Percentiles rank a stretch among this genome's conserved stretches.
phyloP scores from a whole-genome alignment of 805 yeast genomes.

The Zygotorulaspora sp. region DNA sequence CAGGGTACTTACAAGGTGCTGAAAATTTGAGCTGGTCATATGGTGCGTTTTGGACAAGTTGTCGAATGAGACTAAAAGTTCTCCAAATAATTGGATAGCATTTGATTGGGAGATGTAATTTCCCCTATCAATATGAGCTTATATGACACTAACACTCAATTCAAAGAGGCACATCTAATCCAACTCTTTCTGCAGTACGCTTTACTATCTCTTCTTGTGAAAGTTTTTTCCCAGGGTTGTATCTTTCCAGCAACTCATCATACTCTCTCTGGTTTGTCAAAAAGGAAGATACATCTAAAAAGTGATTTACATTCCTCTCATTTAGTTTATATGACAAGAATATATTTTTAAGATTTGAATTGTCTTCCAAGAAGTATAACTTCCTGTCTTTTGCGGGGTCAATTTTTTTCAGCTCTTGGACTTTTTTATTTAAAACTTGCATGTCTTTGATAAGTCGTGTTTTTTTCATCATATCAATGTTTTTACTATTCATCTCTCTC shows the following conservation, averaged over 20 bases:
- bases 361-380: constrained; percentile 18
- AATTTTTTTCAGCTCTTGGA: constrained; percentile 14
- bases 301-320: constrained; percentile 33
- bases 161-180: constrained; percentile 70
- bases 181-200: constrained; percentile 84
- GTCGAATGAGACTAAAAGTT: constrained; percentile 51
- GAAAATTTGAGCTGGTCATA: constrained; percentile 86
- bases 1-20: constrained; percentile 89
- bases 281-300: constrained; percentile 57
- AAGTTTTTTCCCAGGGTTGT: constrained; percentile 74
- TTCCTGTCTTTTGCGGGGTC: constrained; percentile 15
- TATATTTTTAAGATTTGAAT: constrained; percentile 13
- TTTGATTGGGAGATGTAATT: not conserved
- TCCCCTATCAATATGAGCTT: not conserved
- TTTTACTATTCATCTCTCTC: constrained; percentile 14
- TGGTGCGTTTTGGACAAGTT: constrained; percentile 67
- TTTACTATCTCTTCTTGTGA: constrained; percentile 73
- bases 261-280: constrained; percentile 71
- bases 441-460: constrained; percentile 9
- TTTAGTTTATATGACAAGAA: constrained; percentile 10
- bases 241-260: constrained; percentile 73
- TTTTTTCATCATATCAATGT: constrained; percentile 8
- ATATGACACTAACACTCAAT: constrained; percentile 1
- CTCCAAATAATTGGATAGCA: constrained; percentile 3
- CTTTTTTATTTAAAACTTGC: constrained; percentile 15